Evolutionary conservation across 345 rosid genomes (phyloP).

Genomic region (Heritiera littoralis): DNA sequence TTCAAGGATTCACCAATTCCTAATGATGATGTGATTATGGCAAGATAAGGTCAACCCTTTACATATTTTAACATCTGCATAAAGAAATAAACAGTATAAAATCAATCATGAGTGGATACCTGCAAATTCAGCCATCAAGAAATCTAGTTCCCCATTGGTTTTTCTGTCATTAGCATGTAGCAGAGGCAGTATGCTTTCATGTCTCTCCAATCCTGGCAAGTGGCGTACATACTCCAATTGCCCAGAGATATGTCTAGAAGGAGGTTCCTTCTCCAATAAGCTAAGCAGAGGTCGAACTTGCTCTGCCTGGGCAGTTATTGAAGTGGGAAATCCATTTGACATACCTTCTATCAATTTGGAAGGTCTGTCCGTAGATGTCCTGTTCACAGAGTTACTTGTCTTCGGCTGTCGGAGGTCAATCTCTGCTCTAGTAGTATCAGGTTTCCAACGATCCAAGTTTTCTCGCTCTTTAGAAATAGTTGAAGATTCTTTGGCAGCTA

Average conservation of each 20-base stretch:
- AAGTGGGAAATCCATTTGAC: slow-evolving; percentile 58
- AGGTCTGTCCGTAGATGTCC: slow-evolving; percentile 75
- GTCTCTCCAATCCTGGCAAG: slow-evolving; percentile 83
- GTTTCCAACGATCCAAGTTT: slow-evolving; percentile 45
- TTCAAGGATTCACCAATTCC: background rate
- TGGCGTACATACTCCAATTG: slow-evolving; percentile 85
- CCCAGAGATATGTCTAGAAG: slow-evolving; percentile 79
- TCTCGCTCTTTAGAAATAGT: slow-evolving; percentile 44
- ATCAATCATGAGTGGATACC: slow-evolving; percentile 38
- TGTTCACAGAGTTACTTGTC: slow-evolving; percentile 44
- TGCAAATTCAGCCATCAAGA: slow-evolving; percentile 94
- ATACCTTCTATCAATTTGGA: slow-evolving; percentile 63
- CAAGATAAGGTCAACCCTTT: background rate
- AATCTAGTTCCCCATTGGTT: slow-evolving; percentile 87
- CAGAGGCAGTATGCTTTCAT: slow-evolving; percentile 85
- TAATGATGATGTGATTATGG: background rate
- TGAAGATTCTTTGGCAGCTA: slow-evolving; percentile 34
- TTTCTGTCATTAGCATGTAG: slow-evolving; percentile 89
- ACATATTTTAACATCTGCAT: slow-evolving; percentile 1
- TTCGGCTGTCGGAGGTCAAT: slow-evolving; percentile 60
- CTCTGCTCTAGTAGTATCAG: slow-evolving; percentile 50
- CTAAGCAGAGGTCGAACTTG: slow-evolving; percentile 96
- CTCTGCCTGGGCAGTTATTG: slow-evolving; percentile 54
- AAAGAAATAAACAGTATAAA: background rate
- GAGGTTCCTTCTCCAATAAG: slow-evolving; percentile 98